Evolutionary conservation across 2,329 filamentous ascomycete genomes (phyloP), one percentile per base, ranked within the genome.

Genomic region (Aschersonia sp.): DNA sequence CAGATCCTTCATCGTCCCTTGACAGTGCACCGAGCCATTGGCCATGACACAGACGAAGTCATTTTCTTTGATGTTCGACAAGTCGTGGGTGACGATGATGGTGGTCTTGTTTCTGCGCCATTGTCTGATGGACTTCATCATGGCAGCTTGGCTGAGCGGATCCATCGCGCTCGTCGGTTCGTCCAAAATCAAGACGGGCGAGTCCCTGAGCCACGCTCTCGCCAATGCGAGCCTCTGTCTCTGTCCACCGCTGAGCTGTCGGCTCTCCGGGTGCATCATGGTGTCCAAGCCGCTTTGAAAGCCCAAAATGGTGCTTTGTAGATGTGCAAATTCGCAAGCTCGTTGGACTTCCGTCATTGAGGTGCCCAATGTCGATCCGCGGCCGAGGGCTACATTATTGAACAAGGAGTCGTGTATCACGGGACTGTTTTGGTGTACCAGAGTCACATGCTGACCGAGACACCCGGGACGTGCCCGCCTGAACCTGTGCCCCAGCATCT

Each of bases 71-170:
- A 97, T 91, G 54, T 91, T 84, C 0, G 78, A 75, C 32, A 92
- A 75, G 53, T 97, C 88, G 58, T 97, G 91, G 0, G 92, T 96
- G 56, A 97, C 91, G 54, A 97, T 79, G 46, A 97, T 85, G 0
- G 91, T 97, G 0, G 89, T 96, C 60, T 86, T 92, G 0, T 77
- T 82, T 38, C 66, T 69, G 29, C 92, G 75, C 91, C 89, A 96
- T 28, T 74, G 59, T 5, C 87, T 74, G 47, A 96, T 82, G 0
- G 81, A 78, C 42, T 84, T 77, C 72, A 94, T 82, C 40, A 95
- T 75, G 9, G 80, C 63, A 0, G 66, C 66, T 51, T 82, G 76
- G 48, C 76, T 89, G 7, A 75, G 70, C n/a, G 81, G 77, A 56
- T 97, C 91, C 7, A 97, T 68, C 0, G 86, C 86, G 61, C 87